Evolutionary conservation across 768 basidiomycete genomes (phyloP).

Genomic region (Auricularia auricula-judae): DNA sequence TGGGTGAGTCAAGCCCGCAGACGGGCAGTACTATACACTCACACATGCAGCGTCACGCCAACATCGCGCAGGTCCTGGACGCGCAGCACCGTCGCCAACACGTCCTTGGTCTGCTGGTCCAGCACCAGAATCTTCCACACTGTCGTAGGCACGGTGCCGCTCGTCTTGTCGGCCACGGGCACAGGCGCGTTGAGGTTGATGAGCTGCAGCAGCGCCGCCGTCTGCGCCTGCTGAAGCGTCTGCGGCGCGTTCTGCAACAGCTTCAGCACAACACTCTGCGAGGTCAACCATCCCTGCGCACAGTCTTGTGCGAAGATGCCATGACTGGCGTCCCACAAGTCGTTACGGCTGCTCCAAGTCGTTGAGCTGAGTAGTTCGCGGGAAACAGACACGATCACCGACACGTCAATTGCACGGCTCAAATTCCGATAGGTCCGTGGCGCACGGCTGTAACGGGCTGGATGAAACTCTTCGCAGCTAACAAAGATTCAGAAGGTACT

Average conservation of each 20-base stretch:
- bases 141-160: constrained; percentile 36
- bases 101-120: constrained; percentile 92
- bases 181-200: constrained; percentile 73
- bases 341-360: not conserved
- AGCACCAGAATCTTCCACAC: constrained; percentile 96
- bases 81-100: constrained; percentile 86
- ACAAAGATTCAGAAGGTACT: too few relatives aligned
- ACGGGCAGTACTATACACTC: constrained; percentile 21
- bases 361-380: not conserved
- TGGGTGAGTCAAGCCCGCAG: not conserved
- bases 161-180: constrained; percentile 15
- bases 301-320: not conserved
- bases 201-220: constrained; percentile 69
- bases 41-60: constrained; percentile 98
- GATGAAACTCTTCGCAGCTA: too few relatives aligned
- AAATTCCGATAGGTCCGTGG: too few relatives aligned
- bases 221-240: constrained; percentile 84
- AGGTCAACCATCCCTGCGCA: not conserved
- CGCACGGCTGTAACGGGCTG: too few relatives aligned
- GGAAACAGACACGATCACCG: not conserved
- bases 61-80: constrained; percentile 96
- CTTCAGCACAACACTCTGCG: not conserved
- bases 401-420: not conserved
- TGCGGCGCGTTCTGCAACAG: not conserved
- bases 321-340: not conserved